Evolutionary conservation across 495 filamentous ascomycete genomes (phyloP).

Genomic region (Penicillium turbatum): DNA sequence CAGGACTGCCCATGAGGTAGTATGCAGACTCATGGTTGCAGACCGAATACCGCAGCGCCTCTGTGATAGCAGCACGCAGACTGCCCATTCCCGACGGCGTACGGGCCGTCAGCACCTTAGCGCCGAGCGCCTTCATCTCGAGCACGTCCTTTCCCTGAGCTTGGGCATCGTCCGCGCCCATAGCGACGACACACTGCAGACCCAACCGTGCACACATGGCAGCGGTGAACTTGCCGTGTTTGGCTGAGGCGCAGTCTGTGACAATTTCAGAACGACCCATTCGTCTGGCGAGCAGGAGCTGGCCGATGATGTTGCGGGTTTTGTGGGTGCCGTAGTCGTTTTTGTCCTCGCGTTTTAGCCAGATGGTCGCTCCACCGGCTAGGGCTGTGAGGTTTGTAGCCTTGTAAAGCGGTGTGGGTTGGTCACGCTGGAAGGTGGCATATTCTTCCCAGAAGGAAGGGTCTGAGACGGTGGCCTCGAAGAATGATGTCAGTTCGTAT

Average conservation of each 20-base stretch:
- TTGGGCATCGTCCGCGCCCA: conserved; percentile 30
- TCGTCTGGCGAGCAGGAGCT: conserved; percentile 29
- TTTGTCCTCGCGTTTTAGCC: conserved; percentile 34
- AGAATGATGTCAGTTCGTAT: conserved; percentile 27
- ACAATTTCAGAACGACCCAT: conserved; percentile 31
- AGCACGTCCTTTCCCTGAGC: conserved; percentile 26
- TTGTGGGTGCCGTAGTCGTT: conserved; percentile 31
- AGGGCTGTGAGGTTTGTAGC: conserved; percentile 24
- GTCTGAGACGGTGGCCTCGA: conserved; percentile 28
- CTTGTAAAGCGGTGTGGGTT: conserved; percentile 23
- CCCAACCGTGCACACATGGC: conserved; percentile 30
- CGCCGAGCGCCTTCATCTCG: conserved; percentile 31
- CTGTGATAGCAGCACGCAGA: conserved; percentile 32
- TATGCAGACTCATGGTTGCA: conserved; percentile 29
- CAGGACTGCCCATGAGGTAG: conserved; percentile 32
- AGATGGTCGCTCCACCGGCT: conserved; percentile 30
- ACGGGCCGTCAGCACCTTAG: conserved; percentile 26
- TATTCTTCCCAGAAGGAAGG: conserved; percentile 31
- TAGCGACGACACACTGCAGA: conserved; percentile 29
- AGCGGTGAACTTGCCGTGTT: conserved; percentile 32
- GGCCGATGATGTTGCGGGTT: conserved; percentile 31
- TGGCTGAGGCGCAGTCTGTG: conserved; percentile 32
- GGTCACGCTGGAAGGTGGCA: conserved; percentile 19
- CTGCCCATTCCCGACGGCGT: conserved; percentile 27
- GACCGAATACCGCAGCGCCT: conserved; percentile 31